Evolutionary conservation across 371 early-diverging fungal genomes (phyloP), one percentile per base, ranked within the genome.

Genomic region (Mitosporidium daphniae): DNA sequence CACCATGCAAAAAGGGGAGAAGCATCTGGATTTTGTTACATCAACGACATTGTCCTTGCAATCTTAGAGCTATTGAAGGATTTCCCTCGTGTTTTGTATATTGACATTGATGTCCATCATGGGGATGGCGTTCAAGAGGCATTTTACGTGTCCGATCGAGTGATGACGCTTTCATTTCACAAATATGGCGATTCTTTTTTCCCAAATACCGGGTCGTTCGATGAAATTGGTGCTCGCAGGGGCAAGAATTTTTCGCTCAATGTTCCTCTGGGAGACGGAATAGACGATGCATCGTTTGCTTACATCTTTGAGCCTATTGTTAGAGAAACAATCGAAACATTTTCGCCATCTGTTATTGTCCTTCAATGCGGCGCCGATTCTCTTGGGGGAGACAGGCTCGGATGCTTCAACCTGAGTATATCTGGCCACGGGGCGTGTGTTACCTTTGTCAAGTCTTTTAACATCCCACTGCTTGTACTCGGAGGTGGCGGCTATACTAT

Each of bases 281-380:
- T 78, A 26, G 70, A 71, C 37, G 86, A 84, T 37, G 47, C 45
- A 11, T 49, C 59, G 1, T 84, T 77, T 38, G 44, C 59, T 1
- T 54, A 55, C 37, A 43, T 84, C 16, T 84, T 74, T 45, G 59
- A 71, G 37, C 55, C 60, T 0, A 32, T 77, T 5, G 65, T 84
- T 39, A 51, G 57, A 24, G 49, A 53, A 0, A 58, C 64, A 2
- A 64, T 73, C 30, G 59, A 58, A 23, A 58, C 55, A 1, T 80
- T 59, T 37, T 45, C 50, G 22, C 86, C 86, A 1, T 51, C 57
- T 10, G 72, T 61, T 0, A 59, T 80, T 25, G 78, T 86, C 0
- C 36, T 78, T 18, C 82, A 86, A 39, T 78, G 77, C 40, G 86
- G 86, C n/a, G 78, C 80, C 0, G 86, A 86, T 38, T 77, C 78